These are phyloP conservation scores for Boletus coccyginus DNA, from an alignment of 768 basidiomycete genomes.

Conservation along the genomic window DNA sequence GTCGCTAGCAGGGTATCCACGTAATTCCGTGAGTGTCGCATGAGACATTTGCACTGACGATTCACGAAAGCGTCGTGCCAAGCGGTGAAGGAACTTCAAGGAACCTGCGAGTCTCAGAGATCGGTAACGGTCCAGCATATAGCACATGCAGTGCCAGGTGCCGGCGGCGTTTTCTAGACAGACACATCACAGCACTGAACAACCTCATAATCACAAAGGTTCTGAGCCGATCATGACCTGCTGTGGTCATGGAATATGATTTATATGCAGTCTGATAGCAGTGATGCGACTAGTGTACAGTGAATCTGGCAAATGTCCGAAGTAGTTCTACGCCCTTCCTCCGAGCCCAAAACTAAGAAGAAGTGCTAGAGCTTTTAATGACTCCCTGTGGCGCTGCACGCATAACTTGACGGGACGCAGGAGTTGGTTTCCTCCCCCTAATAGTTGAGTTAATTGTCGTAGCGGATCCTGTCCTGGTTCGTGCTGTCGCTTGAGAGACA, in stretches of 20 bases:
- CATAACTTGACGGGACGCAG: conserved; percentile 7
- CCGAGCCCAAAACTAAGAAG: conserved; percentile 25
- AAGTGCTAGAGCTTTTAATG: conserved; percentile 22
- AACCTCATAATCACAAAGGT: not conserved
- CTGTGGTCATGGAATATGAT: not conserved
- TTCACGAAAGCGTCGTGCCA: not conserved
- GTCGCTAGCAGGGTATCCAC: not conserved
- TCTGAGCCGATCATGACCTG: not conserved
- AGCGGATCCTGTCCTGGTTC: conserved; percentile 10
- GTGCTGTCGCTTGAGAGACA: conserved; percentile 7
- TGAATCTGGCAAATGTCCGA: not conserved
- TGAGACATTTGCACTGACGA: not conserved
- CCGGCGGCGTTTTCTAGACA: not conserved
- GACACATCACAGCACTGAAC: no score
- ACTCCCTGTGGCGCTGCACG: conserved; percentile 11
- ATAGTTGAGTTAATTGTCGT: conserved; percentile 8
- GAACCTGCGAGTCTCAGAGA: not conserved
- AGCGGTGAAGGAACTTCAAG: no score
- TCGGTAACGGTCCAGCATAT: not conserved
- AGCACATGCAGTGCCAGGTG: no score
- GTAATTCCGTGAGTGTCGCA: not conserved
- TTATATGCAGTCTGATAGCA: conserved; percentile 7
- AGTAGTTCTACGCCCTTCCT: conserved; percentile 9
- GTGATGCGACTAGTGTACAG: conserved; percentile 25
- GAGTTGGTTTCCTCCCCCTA: conserved; percentile 11